These are phyloP conservation scores for Larix kaempferi DNA, from an alignment of 75 land plant genomes.

Conservation along the genomic window DNA sequence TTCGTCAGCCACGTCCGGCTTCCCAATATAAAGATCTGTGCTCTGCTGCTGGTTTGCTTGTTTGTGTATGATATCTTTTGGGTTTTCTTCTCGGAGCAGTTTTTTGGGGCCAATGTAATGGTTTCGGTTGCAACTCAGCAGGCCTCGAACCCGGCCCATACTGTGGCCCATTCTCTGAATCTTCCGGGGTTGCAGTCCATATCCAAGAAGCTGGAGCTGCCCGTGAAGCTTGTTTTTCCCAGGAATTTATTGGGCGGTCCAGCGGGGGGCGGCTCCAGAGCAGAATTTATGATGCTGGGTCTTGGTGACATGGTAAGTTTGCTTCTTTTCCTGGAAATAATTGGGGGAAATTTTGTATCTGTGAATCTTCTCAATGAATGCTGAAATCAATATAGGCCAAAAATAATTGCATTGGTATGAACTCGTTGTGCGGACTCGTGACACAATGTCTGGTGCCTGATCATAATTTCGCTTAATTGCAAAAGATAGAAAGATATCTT, in stretches of 20 bases:
- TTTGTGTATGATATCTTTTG: conserved; percentile 96
- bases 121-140: conserved; percentile 96
- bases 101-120: conserved; percentile 98
- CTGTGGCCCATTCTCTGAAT: conserved; percentile 73
- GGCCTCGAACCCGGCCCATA: conserved; percentile 88
- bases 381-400: no score
- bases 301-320: conserved; percentile 93
- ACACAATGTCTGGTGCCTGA: not conserved
- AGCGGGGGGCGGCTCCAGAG: conserved; percentile 27
- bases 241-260: conserved; percentile 68
- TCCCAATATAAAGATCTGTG: conserved; percentile 86
- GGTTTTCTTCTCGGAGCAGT: conserved; percentile 92
- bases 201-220: conserved; percentile 86
- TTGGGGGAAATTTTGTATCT: no score
- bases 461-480: not conserved
- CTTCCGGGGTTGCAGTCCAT: conserved; percentile 81
- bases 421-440: no score
- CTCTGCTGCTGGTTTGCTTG: conserved; percentile 78
- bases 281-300: conserved; percentile 91
- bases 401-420: not conserved
- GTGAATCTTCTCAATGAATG: no score
- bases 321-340: not conserved
- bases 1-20: conserved; percentile 92
- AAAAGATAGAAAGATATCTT: no score
- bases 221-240: conserved; percentile 92